Evolutionary conservation across 2,329 filamentous ascomycete genomes (phyloP).

Genomic region (Cadophora sp.): DNA sequence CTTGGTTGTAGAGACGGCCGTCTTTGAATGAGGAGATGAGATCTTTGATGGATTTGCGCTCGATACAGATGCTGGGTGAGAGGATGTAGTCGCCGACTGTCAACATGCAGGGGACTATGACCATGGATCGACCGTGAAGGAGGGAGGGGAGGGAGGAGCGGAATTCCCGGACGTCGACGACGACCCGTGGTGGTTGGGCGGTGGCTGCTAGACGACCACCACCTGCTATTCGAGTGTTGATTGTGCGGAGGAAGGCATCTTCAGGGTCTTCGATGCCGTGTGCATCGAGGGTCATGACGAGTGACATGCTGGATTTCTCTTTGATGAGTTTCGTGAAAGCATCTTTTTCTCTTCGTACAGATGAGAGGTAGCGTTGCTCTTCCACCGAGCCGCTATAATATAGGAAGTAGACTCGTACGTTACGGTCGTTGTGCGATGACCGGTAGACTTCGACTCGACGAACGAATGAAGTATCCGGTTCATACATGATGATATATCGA

Average conservation of each 20-base stretch:
- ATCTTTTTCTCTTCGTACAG: constrained; percentile 94
- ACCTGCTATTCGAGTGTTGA: constrained; percentile 96
- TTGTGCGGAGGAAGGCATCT: constrained; percentile 89
- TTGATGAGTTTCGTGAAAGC: constrained; percentile 94
- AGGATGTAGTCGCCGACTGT: constrained; percentile 97
- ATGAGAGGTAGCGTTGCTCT: constrained; percentile 89
- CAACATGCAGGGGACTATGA: constrained; percentile 91
- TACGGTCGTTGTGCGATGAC: constrained; percentile 88
- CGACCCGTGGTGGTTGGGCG: constrained; percentile 84
- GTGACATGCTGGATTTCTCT: constrained; percentile 90
- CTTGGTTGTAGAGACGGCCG: constrained; percentile 89
- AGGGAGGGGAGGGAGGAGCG: constrained; percentile 90
- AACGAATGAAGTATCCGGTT: constrained; percentile 94
- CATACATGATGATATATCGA: constrained; percentile 98
- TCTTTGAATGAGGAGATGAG: constrained; percentile 91
- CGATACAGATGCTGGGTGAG: constrained; percentile 88
- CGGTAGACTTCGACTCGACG: constrained; percentile 94
- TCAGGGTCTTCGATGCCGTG: constrained; percentile 79
- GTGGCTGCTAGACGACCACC: constrained; percentile 86
- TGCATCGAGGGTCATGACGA: constrained; percentile 79
- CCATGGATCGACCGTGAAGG: constrained; percentile 85
- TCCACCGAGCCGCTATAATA: constrained; percentile 96
- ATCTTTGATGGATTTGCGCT: constrained; percentile 92
- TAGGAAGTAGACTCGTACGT: constrained; percentile 93
- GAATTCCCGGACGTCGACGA: constrained; percentile 97